These are phyloP conservation scores for Coix lacrymajobi DNA, from an alignment of 176 grass and related monocot genomes.

Conservation along the genomic window DNA sequence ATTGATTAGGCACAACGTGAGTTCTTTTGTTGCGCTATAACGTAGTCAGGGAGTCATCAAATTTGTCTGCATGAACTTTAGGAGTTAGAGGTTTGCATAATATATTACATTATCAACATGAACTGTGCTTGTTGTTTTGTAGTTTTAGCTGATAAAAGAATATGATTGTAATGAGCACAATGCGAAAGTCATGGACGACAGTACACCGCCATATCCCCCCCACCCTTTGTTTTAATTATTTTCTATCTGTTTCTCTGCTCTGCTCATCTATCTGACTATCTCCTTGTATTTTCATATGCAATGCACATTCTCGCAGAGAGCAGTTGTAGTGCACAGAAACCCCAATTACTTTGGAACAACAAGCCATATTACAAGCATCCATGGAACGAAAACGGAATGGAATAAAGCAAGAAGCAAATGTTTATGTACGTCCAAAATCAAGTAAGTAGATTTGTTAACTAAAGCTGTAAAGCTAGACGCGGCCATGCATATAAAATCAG, in stretches of 20 bases:
- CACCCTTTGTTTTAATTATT: background rate
- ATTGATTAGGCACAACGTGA: background rate
- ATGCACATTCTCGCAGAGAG: background rate
- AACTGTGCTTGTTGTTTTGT: background rate
- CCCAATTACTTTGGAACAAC: slow-evolving; percentile 7
- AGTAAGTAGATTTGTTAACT: background rate
- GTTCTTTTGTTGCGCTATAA: background rate
- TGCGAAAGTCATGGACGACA: background rate
- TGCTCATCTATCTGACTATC: background rate
- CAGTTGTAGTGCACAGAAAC: slow-evolving; percentile 8
- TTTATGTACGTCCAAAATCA: background rate
- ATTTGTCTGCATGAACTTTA: background rate
- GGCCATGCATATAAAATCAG: background rate
- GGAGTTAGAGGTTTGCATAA: background rate
- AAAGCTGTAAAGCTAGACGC: background rate
- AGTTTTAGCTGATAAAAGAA: background rate
- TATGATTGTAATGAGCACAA: background rate
- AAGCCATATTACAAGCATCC: background rate
- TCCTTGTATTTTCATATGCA: background rate
- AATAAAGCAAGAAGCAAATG: slow-evolving; percentile 36
- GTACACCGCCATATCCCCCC: background rate
- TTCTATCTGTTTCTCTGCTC: background rate
- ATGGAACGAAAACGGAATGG: background rate
- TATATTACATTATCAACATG: background rate
- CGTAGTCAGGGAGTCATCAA: background rate